Base-by-base conservation (phyloP, 345 rosid species). In the Cardamine resedifolia region DNA sequence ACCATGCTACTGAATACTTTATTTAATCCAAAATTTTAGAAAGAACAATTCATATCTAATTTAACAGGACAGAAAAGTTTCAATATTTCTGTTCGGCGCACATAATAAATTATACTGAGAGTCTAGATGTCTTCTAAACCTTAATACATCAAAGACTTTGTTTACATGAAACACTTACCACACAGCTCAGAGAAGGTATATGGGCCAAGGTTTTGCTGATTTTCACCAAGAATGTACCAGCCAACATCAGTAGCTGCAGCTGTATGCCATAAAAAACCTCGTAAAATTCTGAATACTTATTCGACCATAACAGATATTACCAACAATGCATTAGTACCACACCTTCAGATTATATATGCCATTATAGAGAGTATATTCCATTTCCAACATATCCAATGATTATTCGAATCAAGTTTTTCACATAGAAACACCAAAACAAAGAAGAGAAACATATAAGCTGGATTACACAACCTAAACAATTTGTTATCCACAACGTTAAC, bases 221-320 rank as follows among this genome's bases (percentile, higher is more conserved):
- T 80, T 64, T 77, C 88, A 31, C 83, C 92, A 59, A 95, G 90
- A 73, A 95, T 76, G 76, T 81, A 91, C 99, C 99, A 95, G 24
- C 84, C 90, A 16, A 68, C 82, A 59, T 76, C 92, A 36, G 70
- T 78, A 78, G 23, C 75, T 18, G 55, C 80, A 76, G n/a, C 64
- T 19, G 48, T 48, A 36, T 30, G 11, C 20, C 66, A 58, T 31
- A 45, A 31, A 58, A 45, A 71, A 58, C 44, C 55, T 30, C 2
- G 6, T 14, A 12, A 39, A 39, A n/a, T n/a, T 39, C 16, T 38
- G 43, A 38, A 38, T 11, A 38, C n/a, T 39, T 39, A 52, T 20
- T 48, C 43, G 4, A 59, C 39, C 11, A 58, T 23, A 3, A 49
- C 60, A 38, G 16, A 66, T 19, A 53, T 58, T 74, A 58, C n/a